Conservation (phyloP, 306 rosid species). For the Vigna mungo region DNA sequence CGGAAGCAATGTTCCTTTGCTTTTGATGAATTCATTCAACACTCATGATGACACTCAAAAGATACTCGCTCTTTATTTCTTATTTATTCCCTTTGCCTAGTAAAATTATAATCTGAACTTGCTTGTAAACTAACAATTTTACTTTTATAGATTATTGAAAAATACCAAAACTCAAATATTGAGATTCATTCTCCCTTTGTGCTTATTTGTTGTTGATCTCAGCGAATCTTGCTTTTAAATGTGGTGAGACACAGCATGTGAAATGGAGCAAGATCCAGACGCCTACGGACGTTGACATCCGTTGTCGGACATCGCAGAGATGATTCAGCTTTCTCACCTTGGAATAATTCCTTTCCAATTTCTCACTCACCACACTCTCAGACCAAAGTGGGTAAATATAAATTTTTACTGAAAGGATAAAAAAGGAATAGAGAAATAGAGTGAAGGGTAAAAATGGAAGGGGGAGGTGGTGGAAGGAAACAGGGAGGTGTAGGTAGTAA, state of each 20-base stretch:
- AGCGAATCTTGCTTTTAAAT: constrained; percentile 15
- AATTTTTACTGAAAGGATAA: too few species aligned
- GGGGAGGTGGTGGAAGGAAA: too few species aligned
- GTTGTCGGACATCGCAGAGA: too few species aligned
- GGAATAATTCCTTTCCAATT: too few species aligned
- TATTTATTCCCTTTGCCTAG: constrained; percentile 19
- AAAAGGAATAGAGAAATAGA: too few species aligned
- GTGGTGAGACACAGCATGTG: constrained; percentile 92
- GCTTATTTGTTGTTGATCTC: not conserved
- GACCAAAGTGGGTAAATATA: too few species aligned
- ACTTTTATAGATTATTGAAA: constrained; percentile 74
- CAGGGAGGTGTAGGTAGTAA: too few species aligned
- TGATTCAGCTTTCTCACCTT: too few species aligned
- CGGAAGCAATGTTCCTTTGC: constrained; percentile 90
- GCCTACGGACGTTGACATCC: constrained; percentile 53
- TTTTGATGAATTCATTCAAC: constrained; percentile 98
- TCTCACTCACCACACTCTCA: too few species aligned
- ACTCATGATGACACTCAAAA: constrained; percentile 92
- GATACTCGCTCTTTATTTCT: constrained; percentile 49
- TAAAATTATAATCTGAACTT: constrained; percentile 15
- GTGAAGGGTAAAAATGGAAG: too few species aligned
- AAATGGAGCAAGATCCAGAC: constrained; percentile 99
- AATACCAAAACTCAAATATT: constrained; percentile 66
- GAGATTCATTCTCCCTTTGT: constrained; percentile 60
- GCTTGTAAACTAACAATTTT: constrained; percentile 36